These are phyloP conservation scores for Aspergillus intermedius DNA, from an alignment of 2,329 filamentous ascomycete genomes.

Conservation along the genomic window DNA sequence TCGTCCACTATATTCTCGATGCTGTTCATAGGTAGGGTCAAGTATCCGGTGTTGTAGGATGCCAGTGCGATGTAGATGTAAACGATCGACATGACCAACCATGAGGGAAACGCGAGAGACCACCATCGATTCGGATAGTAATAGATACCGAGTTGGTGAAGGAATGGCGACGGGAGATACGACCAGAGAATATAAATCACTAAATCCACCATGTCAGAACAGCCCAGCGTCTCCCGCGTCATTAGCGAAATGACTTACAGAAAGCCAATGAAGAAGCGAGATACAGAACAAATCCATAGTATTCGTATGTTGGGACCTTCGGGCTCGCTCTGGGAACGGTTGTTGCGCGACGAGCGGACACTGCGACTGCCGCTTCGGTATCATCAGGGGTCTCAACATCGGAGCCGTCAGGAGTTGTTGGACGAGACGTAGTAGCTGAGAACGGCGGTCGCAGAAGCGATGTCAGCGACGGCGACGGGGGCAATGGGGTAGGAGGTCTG, in stretches of 20 bases:
- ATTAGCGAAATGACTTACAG: slow-evolving; percentile 43
- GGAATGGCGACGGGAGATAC: slow-evolving; percentile 83
- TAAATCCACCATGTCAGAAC: slow-evolving; percentile 6
- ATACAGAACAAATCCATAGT: slow-evolving; percentile 97
- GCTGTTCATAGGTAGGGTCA: slow-evolving; percentile 72
- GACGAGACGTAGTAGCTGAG: slow-evolving; percentile 66
- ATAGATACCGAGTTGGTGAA: slow-evolving; percentile 87
- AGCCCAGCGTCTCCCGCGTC: too few species aligned
- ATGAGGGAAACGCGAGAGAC: slow-evolving; percentile 85
- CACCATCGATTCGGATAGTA: slow-evolving; percentile 99
- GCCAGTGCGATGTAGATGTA: slow-evolving; percentile 95
- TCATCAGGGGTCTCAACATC: slow-evolving; percentile 68
- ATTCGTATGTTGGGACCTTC: slow-evolving; percentile 97
- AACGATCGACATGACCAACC: slow-evolving; percentile 77
- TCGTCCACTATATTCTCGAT: slow-evolving; percentile 91
- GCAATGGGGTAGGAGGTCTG: slow-evolving; percentile 86
- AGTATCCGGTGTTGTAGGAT: slow-evolving; percentile 78
- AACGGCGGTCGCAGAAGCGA: slow-evolving; percentile 73
- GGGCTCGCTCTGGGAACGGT: slow-evolving; percentile 78
- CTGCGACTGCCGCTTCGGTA: slow-evolving; percentile 55
- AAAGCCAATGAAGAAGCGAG: slow-evolving; percentile 80
- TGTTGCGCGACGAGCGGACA: slow-evolving; percentile 52
- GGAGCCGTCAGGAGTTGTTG: slow-evolving; percentile 85
- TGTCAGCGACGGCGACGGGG: slow-evolving; percentile 85
- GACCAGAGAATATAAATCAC: slow-evolving; percentile 70